Conservation (phyloP, 78 protist genomes). For the Chrysochromulina parva region DNA sequence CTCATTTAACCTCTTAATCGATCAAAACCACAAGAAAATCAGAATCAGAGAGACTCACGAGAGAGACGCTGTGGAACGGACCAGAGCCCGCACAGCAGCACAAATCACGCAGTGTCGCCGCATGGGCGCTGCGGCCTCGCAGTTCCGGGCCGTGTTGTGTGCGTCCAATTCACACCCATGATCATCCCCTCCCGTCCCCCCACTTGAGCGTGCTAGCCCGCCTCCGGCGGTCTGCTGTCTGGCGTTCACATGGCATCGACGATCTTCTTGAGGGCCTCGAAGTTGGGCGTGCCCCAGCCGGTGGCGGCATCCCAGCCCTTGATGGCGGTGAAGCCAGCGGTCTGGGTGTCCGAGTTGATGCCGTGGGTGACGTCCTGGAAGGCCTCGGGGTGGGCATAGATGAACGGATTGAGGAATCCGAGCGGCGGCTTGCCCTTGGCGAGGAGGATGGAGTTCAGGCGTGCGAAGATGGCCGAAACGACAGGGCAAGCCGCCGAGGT, state of each 20-base stretch:
- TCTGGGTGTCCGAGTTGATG: conserved; percentile 28
- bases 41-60: too few relatives aligned
- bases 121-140: too few relatives aligned
- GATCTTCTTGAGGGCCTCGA: background rate
- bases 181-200: too few relatives aligned
- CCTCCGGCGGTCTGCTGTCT: too few relatives aligned
- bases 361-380: conserved; percentile 64
- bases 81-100: too few relatives aligned
- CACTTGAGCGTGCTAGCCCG: too few relatives aligned
- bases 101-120: too few relatives aligned
- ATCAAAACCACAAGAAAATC: too few relatives aligned
- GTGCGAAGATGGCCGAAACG: conserved; percentile 55
- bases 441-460: conserved; percentile 55
- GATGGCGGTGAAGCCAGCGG: conserved; percentile 57
- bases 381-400: conserved; percentile 47
- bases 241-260: background rate
- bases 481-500: conserved; percentile 66
- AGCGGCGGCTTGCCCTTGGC: conserved; percentile 40
- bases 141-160: too few relatives aligned
- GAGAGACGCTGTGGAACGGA: too few relatives aligned
- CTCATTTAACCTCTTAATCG: too few relatives aligned
- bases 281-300: conserved; percentile 58
- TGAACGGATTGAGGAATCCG: conserved; percentile 78
- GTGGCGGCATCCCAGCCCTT: conserved; percentile 66
- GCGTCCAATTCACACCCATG: too few relatives aligned